Evolutionary conservation across 148 eudicot species (phyloP), one percentile per base, ranked within the genome.

Genomic region (Diospyros lotus): DNA sequence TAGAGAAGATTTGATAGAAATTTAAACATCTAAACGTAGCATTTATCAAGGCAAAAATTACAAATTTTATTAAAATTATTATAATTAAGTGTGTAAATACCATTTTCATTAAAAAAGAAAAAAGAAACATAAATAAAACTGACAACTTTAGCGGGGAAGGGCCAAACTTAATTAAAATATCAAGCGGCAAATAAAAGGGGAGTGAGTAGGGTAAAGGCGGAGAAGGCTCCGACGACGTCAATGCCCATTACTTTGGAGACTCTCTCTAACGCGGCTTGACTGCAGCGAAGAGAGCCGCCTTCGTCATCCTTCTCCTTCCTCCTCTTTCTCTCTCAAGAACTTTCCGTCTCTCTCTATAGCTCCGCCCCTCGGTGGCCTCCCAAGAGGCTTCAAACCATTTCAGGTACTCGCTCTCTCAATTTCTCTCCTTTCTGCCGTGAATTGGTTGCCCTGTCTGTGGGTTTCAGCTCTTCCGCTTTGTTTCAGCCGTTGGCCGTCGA

Each of bases 211-310:
- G 28, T 28, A 28, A 28, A 28, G 28, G 28, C 28, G 28, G 28
- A 28, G 28, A 28, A 28, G 28, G 28, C 28, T 28, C 28, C 28
- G 28, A 28, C 28, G 0, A 28, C 28, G 28, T 28, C 28, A 28
- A 28, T 28, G 28, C 28, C 28, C 0, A 28, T 28, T 28, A 28
- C 28, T 28, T 55, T 55, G 59, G 15, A 55, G 12, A 9, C 12
- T 55, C 59, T 28, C 28, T 28, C 28, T 28, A 28, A 55, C 56
- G 42, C 10, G 75, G 75, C 56, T 60, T 28, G 7, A 73, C 65
- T 55, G 45, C 75, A 48, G 58, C 43, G 28, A 51, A 61, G 46
- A 58, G 52, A 60, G 79, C 80, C 69, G 75, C 80, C 80, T n/a
- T 28, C 80, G 44, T 43, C 62, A 39, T 64, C 52, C 64, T 62